phyloP scores from a whole-genome alignment of 1,284 basidiomycete genomes.

The Cystobasidiaceae sp. region DNA sequence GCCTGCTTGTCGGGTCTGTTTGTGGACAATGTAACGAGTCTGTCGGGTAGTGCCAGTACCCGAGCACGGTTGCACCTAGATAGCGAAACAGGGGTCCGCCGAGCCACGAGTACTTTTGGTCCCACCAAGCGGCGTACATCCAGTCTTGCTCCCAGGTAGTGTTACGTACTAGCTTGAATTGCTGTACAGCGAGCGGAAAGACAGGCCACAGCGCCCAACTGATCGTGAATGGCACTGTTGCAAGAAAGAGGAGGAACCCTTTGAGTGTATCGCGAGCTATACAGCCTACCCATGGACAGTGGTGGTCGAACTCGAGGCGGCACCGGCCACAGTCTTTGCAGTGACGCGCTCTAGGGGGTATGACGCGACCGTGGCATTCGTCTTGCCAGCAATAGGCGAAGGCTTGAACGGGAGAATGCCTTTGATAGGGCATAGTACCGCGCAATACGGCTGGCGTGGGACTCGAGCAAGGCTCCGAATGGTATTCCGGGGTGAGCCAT shows the following conservation, averaged over 20 bases:
- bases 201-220: background rate
- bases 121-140: slow-evolving; percentile 24
- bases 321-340: slow-evolving; percentile 30
- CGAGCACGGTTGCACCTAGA: background rate
- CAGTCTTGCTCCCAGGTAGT: background rate
- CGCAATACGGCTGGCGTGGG: background rate
- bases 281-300: slow-evolving; percentile 32
- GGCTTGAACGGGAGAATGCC: background rate
- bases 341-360: slow-evolving; percentile 26
- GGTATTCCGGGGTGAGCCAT: slow-evolving; percentile 1
- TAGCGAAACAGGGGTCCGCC: slow-evolving; percentile 27
- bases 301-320: slow-evolving; percentile 28
- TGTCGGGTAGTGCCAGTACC: background rate
- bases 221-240: background rate
- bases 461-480: background rate
- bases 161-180: background rate
- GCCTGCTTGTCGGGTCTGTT: no score
- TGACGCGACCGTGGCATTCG: slow-evolving; percentile 21
- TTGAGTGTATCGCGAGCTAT: slow-evolving; percentile 19
- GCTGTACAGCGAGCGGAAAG: background rate
- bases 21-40: background rate
- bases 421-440: background rate
- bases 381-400: slow-evolving; percentile 27
- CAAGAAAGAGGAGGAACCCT: slow-evolving; percentile 16
- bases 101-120: slow-evolving; percentile 13